A percentile compares a stretch with the other conserved stretches of the same genome.
phyloP scores from a whole-genome alignment of 2,329 filamentous ascomycete genomes.

The Hypoxylon sp. region DNA sequence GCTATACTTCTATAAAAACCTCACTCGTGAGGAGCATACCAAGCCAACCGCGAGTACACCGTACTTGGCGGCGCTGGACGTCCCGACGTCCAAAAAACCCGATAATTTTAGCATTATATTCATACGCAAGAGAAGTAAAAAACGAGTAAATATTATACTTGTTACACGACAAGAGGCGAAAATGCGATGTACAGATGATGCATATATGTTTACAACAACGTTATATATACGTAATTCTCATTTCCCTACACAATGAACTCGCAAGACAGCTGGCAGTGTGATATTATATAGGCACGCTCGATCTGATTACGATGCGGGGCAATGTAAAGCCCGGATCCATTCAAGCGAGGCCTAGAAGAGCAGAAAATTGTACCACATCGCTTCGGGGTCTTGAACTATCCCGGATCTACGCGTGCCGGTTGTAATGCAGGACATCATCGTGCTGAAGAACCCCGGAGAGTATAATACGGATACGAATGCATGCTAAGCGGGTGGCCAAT shows the following conservation, averaged over 20 bases:
- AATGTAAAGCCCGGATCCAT: slow-evolving; percentile 5
- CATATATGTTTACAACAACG: not conserved
- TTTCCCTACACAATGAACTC: not conserved
- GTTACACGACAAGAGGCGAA: not conserved
- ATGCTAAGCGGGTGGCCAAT: slow-evolving; percentile 22
- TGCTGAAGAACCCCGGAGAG: slow-evolving; percentile 3
- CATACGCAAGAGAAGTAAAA: not conserved
- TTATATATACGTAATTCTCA: slow-evolving; percentile 3
- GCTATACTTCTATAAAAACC: not conserved
- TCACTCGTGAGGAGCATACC: slow-evolving; percentile 37
- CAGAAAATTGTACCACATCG: not conserved
- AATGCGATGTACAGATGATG: slow-evolving; percentile 14
- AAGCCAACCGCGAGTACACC: slow-evolving; percentile 34
- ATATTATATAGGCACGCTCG: slow-evolving; percentile 21
- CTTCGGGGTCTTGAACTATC: not conserved
- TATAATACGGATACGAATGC: slow-evolving; percentile 38
- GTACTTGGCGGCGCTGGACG: slow-evolving; percentile 39
- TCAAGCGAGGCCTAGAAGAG: slow-evolving; percentile 4
- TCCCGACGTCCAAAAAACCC: slow-evolving; percentile 27
- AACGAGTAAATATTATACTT: slow-evolving; percentile 6
- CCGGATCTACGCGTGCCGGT: slow-evolving; percentile 22
- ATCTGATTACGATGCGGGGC: slow-evolving; percentile 23
- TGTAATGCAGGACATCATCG: slow-evolving; percentile 16
- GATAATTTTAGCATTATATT: slow-evolving; percentile 25
- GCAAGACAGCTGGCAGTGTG: not conserved